Percentiles rank a stretch among this genome's conserved stretches.
These are phyloP conservation scores for Dipodascopsis uninucleata DNA, from an alignment of 805 yeast genomes.

Conservation along the genomic window DNA sequence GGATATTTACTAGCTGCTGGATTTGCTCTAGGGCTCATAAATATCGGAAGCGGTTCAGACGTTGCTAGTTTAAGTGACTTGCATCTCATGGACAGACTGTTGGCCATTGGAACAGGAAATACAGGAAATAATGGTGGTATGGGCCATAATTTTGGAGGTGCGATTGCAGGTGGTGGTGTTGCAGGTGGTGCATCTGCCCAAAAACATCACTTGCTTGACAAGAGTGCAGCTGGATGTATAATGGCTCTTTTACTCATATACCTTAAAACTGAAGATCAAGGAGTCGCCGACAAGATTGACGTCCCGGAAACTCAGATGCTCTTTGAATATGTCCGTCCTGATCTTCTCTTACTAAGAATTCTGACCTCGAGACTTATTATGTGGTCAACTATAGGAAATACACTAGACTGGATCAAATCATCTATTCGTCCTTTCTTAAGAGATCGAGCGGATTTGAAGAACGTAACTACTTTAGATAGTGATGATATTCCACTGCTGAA, in stretches of 20 bases:
- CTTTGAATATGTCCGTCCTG: constrained; percentile 74
- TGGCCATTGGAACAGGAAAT: constrained; percentile 51
- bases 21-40: constrained; percentile 76
- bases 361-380: constrained; percentile 61
- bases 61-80: constrained; percentile 58
- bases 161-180: constrained; percentile 13
- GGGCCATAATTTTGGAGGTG: constrained; percentile 8
- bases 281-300: constrained; percentile 57
- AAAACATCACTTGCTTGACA: constrained; percentile 54
- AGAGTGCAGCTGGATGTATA: constrained; percentile 67
- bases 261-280: constrained; percentile 57
- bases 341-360: constrained; percentile 61
- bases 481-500: constrained; percentile 62
- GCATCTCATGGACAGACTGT: constrained; percentile 56
- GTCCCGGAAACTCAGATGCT: constrained; percentile 58
- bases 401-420: constrained; percentile 52
- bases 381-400: constrained; percentile 62
- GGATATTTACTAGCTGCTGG: constrained; percentile 87
- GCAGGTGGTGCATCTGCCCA: constrained; percentile 55
- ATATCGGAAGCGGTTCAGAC: constrained; percentile 70
- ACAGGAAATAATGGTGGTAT: constrained; percentile 9
- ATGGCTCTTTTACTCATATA: constrained; percentile 72
- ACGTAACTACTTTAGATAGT: constrained; percentile 42
- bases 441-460: constrained; percentile 15
- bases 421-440: constrained; percentile 52